phyloP scores from a whole-genome alignment of 108 stramenopile species.

The Fragilaria crotonensis region DNA sequence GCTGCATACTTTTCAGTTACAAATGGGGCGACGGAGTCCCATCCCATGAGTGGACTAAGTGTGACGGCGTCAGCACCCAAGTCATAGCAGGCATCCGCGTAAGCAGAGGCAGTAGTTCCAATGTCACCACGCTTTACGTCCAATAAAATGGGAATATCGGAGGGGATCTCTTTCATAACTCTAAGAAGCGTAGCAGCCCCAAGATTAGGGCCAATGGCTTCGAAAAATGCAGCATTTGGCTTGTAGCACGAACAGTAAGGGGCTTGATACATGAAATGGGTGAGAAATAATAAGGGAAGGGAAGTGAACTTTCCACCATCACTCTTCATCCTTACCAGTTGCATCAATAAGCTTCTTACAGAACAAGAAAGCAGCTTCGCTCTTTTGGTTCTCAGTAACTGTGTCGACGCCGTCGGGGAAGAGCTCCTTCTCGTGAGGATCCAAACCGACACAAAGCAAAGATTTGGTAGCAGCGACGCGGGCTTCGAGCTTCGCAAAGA shows the following conservation, averaged over 20 bases:
- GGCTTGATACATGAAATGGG: not conserved
- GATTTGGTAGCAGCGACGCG: conserved; percentile 62
- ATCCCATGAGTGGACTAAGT: conserved; percentile 93
- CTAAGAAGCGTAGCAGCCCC: conserved; percentile 70
- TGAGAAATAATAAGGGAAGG: no score
- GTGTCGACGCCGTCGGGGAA: conserved; percentile 13
- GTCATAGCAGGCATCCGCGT: conserved; percentile 87
- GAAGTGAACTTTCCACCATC: no score
- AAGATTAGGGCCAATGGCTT: conserved; percentile 74
- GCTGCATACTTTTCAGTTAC: conserved; percentile 71
- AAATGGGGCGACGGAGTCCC: conserved; percentile 94
- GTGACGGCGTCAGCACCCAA: conserved; percentile 90
- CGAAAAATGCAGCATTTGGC: conserved; percentile 99
- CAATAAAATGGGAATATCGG: conserved; percentile 81
- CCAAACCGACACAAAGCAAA: conserved; percentile 94
- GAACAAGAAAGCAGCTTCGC: conserved; percentile 81
- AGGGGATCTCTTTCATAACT: conserved; percentile 59
- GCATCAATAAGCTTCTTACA: conserved; percentile 90
- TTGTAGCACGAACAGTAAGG: conserved; percentile 87
- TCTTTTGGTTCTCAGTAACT: conserved; percentile 35
- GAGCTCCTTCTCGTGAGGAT: conserved; percentile 84
- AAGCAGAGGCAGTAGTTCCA: conserved; percentile 90
- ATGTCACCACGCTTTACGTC: conserved; percentile 98
- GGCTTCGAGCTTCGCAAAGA: conserved; percentile 45
- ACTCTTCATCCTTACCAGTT: conserved; percentile 39